phyloP scores from a whole-genome alignment of 345 rosid species.

The Ceriops tagal region DNA sequence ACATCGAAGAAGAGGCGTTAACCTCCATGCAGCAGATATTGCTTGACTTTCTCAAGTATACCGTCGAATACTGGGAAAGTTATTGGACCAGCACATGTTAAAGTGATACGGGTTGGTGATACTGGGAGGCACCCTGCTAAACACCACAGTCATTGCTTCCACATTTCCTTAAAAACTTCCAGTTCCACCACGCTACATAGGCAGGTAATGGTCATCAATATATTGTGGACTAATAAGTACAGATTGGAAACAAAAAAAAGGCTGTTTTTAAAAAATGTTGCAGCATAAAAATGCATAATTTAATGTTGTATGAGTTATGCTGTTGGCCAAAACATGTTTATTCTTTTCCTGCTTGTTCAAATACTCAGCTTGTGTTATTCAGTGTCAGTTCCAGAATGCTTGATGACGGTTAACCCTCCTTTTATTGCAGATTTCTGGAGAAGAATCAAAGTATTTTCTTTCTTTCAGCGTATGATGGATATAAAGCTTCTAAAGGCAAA shows the following conservation, averaged over 20 bases:
- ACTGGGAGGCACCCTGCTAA: too few species aligned
- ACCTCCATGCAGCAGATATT: conserved; percentile 72
- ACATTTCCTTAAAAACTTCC: too few species aligned
- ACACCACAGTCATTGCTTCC: too few species aligned
- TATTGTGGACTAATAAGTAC: too few species aligned
- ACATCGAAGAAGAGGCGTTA: conserved; percentile 85
- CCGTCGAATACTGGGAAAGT: too few species aligned
- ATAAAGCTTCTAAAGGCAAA: conserved; percentile 50
- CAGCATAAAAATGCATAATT: neutral
- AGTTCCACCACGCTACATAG: neutral
- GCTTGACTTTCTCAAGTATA: conserved; percentile 80
- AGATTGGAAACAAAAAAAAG: too few species aligned
- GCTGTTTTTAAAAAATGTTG: too few species aligned
- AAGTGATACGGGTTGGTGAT: too few species aligned
- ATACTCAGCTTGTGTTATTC: too few species aligned
- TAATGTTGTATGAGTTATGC: neutral
- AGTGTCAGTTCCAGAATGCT: too few species aligned
- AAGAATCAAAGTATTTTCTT: conserved; percentile 81
- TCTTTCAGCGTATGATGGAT: conserved; percentile 64
- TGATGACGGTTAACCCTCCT: neutral
- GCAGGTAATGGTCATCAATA: neutral
- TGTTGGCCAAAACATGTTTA: neutral
- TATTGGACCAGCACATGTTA: too few species aligned
- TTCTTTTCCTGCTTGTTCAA: neutral
- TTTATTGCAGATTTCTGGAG: conserved; percentile 64